A percentile compares a stretch with the other conserved stretches of the same genome.
Conservation (phyloP, 1,139 yeast genomes). For the Candida sojae region DNA sequence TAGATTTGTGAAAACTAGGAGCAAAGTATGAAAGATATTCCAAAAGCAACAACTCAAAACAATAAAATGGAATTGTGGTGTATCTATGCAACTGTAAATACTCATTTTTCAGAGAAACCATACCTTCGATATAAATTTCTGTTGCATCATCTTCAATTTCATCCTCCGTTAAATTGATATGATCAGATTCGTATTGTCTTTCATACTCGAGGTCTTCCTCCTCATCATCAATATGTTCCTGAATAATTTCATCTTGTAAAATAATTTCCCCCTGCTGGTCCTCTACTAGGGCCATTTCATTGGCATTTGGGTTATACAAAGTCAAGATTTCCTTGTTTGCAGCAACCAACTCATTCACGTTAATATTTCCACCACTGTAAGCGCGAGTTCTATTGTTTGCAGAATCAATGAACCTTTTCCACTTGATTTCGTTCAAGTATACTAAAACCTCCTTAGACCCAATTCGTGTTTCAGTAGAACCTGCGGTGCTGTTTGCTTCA, state of each 20-base stretch:
- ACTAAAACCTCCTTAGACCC: conserved; percentile 20
- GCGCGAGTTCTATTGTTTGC: background rate
- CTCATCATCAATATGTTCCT: conserved; percentile 5
- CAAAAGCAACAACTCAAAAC: conserved; percentile 11
- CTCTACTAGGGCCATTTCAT: background rate
- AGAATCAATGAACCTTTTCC: conserved; percentile 14
- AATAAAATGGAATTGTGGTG: conserved; percentile 9
- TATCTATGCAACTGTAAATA: background rate
- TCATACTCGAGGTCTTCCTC: conserved; percentile 14
- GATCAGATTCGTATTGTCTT: conserved; percentile 11
- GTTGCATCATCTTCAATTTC: conserved; percentile 3
- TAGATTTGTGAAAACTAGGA: conserved; percentile 9
- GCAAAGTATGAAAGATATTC: conserved; percentile 13
- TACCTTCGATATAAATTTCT: background rate
- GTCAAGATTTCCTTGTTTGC: conserved; percentile 1
- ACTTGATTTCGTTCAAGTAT: conserved; percentile 22
- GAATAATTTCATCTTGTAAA: background rate
- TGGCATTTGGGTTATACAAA: conserved; percentile 3
- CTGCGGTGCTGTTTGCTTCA: conserved; percentile 8
- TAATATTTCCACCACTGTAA: background rate
- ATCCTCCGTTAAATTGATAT: conserved; percentile 12
- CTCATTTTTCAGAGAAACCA: background rate
- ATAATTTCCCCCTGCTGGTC: background rate
- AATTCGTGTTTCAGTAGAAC: conserved; percentile 5
- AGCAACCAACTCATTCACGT: background rate